Evolutionary conservation across 345 rosid species (phyloP), one percentile per base, ranked within the genome.

Genomic region (Aquilaria sinensis): DNA sequence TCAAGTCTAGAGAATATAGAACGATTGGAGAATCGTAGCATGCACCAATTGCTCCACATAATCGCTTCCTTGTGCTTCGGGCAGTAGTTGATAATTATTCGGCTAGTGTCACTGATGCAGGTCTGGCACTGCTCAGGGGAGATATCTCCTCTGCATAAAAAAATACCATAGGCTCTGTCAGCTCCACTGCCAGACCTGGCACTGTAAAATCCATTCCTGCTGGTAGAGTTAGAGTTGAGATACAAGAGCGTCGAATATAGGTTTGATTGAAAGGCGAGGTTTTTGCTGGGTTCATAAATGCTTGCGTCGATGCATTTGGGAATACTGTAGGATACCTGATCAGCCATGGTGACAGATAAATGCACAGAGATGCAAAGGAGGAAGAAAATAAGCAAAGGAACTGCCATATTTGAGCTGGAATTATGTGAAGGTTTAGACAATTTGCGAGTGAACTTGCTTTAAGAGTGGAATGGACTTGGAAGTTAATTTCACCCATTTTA

Each of bases 141-240:
- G 47, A 62, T 56, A 41, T 82, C 86, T 2, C 88, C 83, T 57
- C 85, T 67, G 65, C 88, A 78, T 4, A 72, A 78, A 5, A 58
- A 72, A 13, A 82, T 65, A 5, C 69, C 78, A 65, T 80, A 65
- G 58, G 74, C 81, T 41, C 32, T 60, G 70, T 74, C 65, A 2
- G 63, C 11, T 29, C 11, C 49, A 55, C 52, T 31, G 16, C 74
- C 69, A 4, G 37, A 32, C 0, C 71, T 57, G 12, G n/a, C 4
- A 52, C 60, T 68, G 32, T 51, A 56, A 60, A 75, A 78, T 0
- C 78, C 81, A 10, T 54, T 16, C 47, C 37, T 6, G 51, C 53
- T 30, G 2, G 59, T 11, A 12, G 58, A 11, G 65, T 59, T 64
- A 33, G 57, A 60, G 58, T 43, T 32, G 54, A 67, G 57, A 54